Conservation (phyloP, 371 early-diverging fungal species). For the Mortierella sp. region DNA sequence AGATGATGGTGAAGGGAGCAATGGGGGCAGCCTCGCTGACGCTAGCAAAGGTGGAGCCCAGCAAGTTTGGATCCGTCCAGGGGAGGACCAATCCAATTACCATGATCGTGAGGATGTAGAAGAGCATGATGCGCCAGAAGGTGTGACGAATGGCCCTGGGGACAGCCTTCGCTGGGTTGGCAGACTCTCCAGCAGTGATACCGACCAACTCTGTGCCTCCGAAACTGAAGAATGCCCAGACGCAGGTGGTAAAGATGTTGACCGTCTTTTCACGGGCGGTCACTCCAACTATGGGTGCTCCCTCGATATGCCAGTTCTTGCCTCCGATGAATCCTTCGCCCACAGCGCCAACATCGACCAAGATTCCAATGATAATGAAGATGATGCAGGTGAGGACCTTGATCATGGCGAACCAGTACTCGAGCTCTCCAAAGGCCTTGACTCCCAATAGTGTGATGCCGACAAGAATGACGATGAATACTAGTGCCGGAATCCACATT, state of each 20-base stretch:
- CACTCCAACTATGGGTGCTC: conserved; percentile 86
- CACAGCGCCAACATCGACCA: conserved; percentile 66
- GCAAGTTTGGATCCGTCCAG: conserved; percentile 70
- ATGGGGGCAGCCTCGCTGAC: conserved; percentile 63
- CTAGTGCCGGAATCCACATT: conserved; percentile 37
- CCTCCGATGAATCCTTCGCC: conserved; percentile 64
- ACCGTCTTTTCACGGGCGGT: conserved; percentile 49
- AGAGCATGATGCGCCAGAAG: conserved; percentile 79
- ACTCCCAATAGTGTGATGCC: conserved; percentile 56
- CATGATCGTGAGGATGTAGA: conserved; percentile 78
- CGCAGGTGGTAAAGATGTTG: conserved; percentile 76
- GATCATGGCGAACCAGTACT: conserved; percentile 71
- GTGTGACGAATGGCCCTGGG: conserved; percentile 81
- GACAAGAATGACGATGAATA: conserved; percentile 42
- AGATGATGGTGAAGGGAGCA: conserved; percentile 82
- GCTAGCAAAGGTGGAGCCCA: conserved; percentile 52
- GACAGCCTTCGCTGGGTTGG: conserved; percentile 79
- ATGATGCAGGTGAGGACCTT: conserved; percentile 71
- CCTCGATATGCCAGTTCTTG: conserved; percentile 64
- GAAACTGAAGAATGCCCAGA: conserved; percentile 89
- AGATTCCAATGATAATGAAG: conserved; percentile 77
- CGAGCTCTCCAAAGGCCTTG: conserved; percentile 61
- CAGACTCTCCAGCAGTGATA: conserved; percentile 82
- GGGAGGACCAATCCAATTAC: conserved; percentile 80
- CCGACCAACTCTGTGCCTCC: conserved; percentile 88